Evolutionary conservation across 805 yeast genomes (phyloP), one percentile per base, ranked within the genome.

Genomic region (Nematodospora valgi): DNA sequence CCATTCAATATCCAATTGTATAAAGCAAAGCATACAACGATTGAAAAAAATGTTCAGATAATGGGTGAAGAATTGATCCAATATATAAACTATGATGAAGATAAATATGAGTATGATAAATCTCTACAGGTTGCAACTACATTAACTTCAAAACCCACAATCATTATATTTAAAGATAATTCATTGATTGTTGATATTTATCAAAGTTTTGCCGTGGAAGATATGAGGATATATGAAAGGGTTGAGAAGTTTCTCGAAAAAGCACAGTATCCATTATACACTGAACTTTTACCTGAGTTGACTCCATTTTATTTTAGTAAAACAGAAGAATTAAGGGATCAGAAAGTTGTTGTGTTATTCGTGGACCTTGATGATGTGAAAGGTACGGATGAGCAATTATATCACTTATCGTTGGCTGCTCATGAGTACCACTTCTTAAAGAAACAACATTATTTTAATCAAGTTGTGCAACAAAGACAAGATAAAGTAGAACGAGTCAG

Each of bases 121-220:
- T 71, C 69, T 13, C 53, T 72, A 62, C 67, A 64, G 41, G 54
- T 66, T 12, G 64, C 82, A 16, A 72, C 76, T 18, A 65, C 81
- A 2, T 52, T 78, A 17, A 68, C 87, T 0, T 67, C 80, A 6
- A 64, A 64, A 23, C 94, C 94, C 2, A 77, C 85, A 11, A 47
- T 84, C 13, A 57, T 78, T 20, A 61, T 81, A 15, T 73, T 80
- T 53, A 80, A 75, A 45, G 82, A 82, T 35, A 72, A 74, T 35
- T 62, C 77, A 10, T 51, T 75, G 37, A 49, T 72, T 21, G 70
- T 85, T 0, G 59, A 62, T 4, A 70, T 80, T 4, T 80, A 56
- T 44, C 83, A 75, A 45, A 78, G 76, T 37, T 78, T 75, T 56
- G 78, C 80, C 0, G 74, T 86, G 5, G 76, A 76, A 32, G 86